Base-by-base conservation (phyloP, 257 asterid genomes). In the Dorcoceras hygrometricum region DNA sequence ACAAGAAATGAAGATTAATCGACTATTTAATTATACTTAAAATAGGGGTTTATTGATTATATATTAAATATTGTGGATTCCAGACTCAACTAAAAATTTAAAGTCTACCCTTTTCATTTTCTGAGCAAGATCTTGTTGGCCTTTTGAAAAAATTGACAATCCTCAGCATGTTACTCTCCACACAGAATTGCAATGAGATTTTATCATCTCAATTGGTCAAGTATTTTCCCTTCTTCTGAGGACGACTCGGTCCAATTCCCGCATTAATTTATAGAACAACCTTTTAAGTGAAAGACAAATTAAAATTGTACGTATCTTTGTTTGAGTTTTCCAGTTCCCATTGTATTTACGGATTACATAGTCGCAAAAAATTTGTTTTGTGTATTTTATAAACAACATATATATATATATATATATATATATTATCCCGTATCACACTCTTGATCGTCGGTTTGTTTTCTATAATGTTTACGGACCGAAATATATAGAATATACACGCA, bases 101-200 rank as follows among this genome's bases (percentile, higher is more conserved):
- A 66, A 65, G 62, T 28, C 57, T 77, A 19, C 67, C 51, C 20
- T 69, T 70, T 39, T 55, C 46, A 18, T 14, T 14, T 18, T 69
- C 32, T 26, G 48, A 27, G 57, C 11, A 71, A 55, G 7, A n/a
- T 59, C 28, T 23, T 63, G 70, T n/a, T 39, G 58, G 59, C 59
- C 70, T 57, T n/a, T 71, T 64, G 66, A 43, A 57, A 63, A 71
- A 57, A 0, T 64, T 57, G 59, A 18, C 71, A 43, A 65, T 64
- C 55, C 39, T 64, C 60, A 8, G 48, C 51, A 43, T 43, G 51
- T 43, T 43, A 43, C 51, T 43, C 51, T 14, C 19, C 19, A 43
- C 12, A 43, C 51, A 14, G 51, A 43, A 16, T 46, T 39, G 5
- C 12, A 9, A 58, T n/a, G 66, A 22, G 56, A 23, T 53, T 23